Evolutionary conservation across 2,329 filamentous ascomycete species (phyloP).

Genomic region (Fulvia fulva): DNA sequence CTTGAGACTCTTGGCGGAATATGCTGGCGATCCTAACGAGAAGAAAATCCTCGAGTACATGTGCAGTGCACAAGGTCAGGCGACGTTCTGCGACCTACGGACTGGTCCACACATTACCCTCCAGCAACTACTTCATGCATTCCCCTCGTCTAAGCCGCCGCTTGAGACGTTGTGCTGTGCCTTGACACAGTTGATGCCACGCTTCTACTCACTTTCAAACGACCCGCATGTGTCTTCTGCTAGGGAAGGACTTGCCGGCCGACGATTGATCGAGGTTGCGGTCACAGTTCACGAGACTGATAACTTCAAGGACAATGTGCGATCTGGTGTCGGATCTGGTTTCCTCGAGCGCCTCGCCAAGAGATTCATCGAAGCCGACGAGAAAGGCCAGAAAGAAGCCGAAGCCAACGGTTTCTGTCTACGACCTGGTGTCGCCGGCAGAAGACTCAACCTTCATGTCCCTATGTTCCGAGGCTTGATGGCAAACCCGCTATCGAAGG

Average conservation of each 20-base stretch:
- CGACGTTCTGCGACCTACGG: conserved; percentile 85
- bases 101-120: conserved; percentile 82
- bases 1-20: conserved; percentile 78
- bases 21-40: conserved; percentile 75
- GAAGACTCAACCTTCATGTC: conserved; percentile 62
- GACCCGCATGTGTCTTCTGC: conserved; percentile 79
- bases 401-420: conserved; percentile 42
- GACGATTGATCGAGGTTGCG: conserved; percentile 89
- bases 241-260: conserved; percentile 64
- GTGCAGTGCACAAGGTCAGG: conserved; percentile 84
- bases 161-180: conserved; percentile 75
- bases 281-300: conserved; percentile 86
- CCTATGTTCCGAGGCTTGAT: conserved; percentile 99
- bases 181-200: conserved; percentile 86
- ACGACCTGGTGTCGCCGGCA: conserved; percentile 32
- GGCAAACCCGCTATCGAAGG: conserved; percentile 88
- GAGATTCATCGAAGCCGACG: conserved; percentile 65
- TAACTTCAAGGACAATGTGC: conserved; percentile 64
- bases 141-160: conserved; percentile 86
- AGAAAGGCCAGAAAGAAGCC: conserved; percentile 49
- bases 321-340: conserved; percentile 85
- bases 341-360: conserved; percentile 85
- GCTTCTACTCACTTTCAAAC: conserved; percentile 97
- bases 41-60: conserved; percentile 84
- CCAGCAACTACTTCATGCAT: conserved; percentile 80